phyloP scores from a whole-genome alignment of 2,329 filamentous ascomycete genomes.

The Fonsecaea erecta region DNA sequence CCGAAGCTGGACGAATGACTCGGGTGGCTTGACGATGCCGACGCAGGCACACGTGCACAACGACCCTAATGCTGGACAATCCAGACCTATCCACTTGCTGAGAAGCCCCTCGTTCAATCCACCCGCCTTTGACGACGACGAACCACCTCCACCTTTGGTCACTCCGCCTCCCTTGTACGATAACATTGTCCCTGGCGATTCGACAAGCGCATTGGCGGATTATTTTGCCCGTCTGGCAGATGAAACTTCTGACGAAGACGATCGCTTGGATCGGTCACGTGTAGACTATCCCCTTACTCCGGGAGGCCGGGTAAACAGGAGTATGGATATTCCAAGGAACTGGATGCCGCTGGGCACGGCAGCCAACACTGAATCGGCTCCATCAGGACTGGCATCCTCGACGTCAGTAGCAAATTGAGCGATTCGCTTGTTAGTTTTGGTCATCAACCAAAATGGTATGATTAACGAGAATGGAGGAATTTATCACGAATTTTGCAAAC shows the following conservation, averaged over 20 bases:
- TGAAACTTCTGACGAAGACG: conserved; percentile 66
- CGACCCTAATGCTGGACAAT: conserved; percentile 53
- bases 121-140: conserved; percentile 81
- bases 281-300: conserved; percentile 67
- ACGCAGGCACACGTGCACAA: conserved; percentile 56
- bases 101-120: conserved; percentile 86
- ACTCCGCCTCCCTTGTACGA: conserved; percentile 89
- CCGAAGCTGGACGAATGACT: conserved; percentile 48
- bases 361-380: conserved; percentile 13
- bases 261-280: conserved; percentile 48
- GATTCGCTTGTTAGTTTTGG: neutral
- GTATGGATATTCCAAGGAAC: conserved; percentile 66
- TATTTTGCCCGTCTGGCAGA: conserved; percentile 83
- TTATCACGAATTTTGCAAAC: conserved; percentile 11
- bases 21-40: conserved; percentile 50
- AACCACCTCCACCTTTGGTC: conserved; percentile 71
- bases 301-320: conserved; percentile 65
- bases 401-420: conserved; percentile 28
- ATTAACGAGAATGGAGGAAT: conserved; percentile 21
- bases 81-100: conserved; percentile 81
- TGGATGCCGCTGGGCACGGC: conserved; percentile 54
- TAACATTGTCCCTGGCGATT: conserved; percentile 70
- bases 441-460: conserved; percentile 16
- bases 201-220: conserved; percentile 72
- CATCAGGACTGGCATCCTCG: conserved; percentile 23